Conservation (phyloP, 345 rosid genomes). For the Gossypium anomalum region DNA sequence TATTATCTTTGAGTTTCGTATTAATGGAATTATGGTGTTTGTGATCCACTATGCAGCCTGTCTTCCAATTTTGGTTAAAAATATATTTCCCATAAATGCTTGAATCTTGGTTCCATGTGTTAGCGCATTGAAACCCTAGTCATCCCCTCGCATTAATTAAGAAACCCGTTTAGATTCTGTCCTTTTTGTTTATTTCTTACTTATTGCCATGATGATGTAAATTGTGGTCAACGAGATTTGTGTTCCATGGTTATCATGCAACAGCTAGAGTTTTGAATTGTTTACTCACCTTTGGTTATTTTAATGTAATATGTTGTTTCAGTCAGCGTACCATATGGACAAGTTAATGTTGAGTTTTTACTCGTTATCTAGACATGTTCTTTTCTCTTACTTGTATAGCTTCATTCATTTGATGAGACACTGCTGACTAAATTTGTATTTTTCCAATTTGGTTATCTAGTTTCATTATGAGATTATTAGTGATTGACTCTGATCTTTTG, state of each 20-base stretch:
- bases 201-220: background rate
- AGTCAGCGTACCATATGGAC: background rate
- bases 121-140: background rate
- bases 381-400: background rate
- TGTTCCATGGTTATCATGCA: background rate
- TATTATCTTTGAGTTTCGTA: background rate
- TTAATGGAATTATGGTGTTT: background rate
- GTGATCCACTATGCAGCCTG: background rate
- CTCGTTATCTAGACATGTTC: background rate
- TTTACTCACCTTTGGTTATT: background rate
- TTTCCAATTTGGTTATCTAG: background rate
- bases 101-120: background rate
- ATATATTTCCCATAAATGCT: background rate
- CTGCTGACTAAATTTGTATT: background rate
- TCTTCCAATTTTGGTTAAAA: background rate
- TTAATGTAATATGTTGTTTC: background rate
- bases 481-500: background rate
- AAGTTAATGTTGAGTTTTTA: background rate
- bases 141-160: background rate
- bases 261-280: background rate
- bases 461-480: background rate
- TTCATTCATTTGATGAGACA: background rate
- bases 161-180: background rate
- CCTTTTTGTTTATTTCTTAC: background rate
- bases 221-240: background rate